These are phyloP conservation scores for Biscogniauxia marginata DNA, from an alignment of 2,329 filamentous ascomycete genomes.

Conservation along the genomic window DNA sequence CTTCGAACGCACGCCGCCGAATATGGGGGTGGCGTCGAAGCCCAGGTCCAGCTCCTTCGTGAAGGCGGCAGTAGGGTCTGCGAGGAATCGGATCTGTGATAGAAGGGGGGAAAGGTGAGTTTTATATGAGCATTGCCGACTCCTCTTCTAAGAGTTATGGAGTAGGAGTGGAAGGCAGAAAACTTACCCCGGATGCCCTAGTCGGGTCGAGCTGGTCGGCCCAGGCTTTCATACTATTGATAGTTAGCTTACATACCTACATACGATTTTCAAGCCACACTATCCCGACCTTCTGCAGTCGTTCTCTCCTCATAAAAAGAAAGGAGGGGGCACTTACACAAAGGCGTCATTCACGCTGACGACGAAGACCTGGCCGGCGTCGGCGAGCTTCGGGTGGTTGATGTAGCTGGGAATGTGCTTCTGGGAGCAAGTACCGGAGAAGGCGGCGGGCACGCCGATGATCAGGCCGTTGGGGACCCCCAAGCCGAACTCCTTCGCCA, in stretches of 20 bases:
- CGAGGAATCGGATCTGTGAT: conserved; percentile 86
- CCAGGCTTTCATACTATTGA: conserved; percentile 83
- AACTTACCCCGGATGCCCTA: conserved; percentile 71
- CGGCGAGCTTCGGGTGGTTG: conserved; percentile 72
- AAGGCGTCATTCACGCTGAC: conserved; percentile 93
- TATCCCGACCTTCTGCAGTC: background rate
- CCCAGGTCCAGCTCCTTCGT: conserved; percentile 79
- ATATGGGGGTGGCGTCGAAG: conserved; percentile 77
- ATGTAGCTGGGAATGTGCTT: conserved; percentile 85
- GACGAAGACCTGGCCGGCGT: conserved; percentile 82
- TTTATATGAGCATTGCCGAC: background rate
- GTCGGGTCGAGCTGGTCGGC: conserved; percentile 72
- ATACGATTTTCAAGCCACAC: background rate
- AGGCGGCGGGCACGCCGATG: conserved; percentile 81
- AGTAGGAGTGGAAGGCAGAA: background rate
- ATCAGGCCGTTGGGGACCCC: conserved; percentile 70
- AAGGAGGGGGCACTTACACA: conserved; percentile 60
- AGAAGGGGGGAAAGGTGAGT: no score
- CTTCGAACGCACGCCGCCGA: conserved; percentile 82
- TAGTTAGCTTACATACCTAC: background rate
- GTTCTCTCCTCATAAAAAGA: conserved; percentile 16
- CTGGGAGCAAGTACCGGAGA: conserved; percentile 58
- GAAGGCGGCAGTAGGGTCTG: conserved; percentile 76
- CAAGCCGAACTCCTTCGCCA: conserved; percentile 69
- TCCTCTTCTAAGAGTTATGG: background rate